A percentile compares a stretch with the other conserved stretches of the same genome.
Evolutionary conservation across 225 moss, liverwort and hornwort species (phyloP).

Genomic region (Straminergon stramineum): DNA sequence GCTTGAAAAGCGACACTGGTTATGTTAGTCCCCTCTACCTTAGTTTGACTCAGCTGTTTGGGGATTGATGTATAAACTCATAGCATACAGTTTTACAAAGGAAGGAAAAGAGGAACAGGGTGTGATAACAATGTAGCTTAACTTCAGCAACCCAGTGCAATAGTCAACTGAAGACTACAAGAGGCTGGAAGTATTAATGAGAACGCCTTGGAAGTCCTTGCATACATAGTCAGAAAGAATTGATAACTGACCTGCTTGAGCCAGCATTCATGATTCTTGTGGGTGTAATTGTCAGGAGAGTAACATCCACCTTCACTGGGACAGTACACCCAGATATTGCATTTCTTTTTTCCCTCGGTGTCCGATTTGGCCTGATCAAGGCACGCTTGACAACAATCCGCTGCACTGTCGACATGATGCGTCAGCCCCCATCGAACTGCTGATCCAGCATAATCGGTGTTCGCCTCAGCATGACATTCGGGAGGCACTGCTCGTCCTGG

Average conservation of each 20-base stretch:
- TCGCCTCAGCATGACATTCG: constrained; percentile 56
- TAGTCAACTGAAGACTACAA: too few relatives aligned
- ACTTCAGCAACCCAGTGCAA: neutral
- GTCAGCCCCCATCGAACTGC: constrained; percentile 86
- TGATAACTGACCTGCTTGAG: constrained; percentile 67
- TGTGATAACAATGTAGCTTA: neutral
- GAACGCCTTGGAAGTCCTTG: neutral
- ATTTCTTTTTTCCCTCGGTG: constrained; percentile 32
- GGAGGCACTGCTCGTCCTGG: constrained; percentile 59
- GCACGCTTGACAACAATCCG: constrained; percentile 94
- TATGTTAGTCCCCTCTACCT: neutral
- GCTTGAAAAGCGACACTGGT: neutral
- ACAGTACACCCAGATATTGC: constrained; percentile 94
- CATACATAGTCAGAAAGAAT: neutral
- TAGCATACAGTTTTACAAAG: neutral
- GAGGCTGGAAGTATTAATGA: neutral
- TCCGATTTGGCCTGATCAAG: constrained; percentile 49
- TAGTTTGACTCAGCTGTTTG: neutral
- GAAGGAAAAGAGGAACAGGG: neutral
- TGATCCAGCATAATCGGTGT: constrained; percentile 68
- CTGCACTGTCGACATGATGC: constrained; percentile 66
- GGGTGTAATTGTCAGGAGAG: constrained; percentile 79
- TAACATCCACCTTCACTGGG: constrained; percentile 73
- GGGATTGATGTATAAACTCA: neutral
- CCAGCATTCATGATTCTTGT: constrained; percentile 89